phyloP scores from a whole-genome alignment of 805 yeast genomes.

The Yarrowia bubula region DNA sequence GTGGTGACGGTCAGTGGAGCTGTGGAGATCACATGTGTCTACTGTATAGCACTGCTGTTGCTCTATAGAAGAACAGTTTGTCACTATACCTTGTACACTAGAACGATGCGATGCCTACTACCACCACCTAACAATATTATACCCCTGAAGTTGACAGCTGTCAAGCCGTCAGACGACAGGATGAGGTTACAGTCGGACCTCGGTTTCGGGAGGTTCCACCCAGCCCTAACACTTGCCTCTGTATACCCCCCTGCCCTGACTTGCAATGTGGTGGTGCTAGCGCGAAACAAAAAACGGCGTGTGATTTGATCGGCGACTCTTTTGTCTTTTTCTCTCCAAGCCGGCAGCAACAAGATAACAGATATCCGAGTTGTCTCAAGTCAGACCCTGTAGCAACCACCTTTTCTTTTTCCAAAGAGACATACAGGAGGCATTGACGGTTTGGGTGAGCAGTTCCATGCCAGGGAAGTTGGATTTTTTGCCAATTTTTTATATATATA shows the following conservation, averaged over 20 bases:
- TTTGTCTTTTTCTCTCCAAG: background rate
- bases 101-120: too few species aligned
- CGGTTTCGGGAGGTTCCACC: too few species aligned
- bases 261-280: slow-evolving; percentile 4
- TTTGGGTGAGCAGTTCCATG: too few species aligned
- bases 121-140: too few species aligned
- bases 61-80: too few species aligned
- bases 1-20: too few species aligned
- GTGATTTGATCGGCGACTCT: background rate
- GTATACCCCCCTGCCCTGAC: background rate
- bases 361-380: background rate
- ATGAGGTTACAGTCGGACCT: background rate
- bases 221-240: background rate
- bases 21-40: too few species aligned
- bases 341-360: background rate
- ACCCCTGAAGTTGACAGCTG: slow-evolving; percentile 11
- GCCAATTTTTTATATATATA: too few species aligned
- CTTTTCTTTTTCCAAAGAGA: background rate
- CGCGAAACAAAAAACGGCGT: background rate
- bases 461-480: too few species aligned
- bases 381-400: background rate
- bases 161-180: background rate
- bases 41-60: too few species aligned
- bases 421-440: too few species aligned
- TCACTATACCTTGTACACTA: background rate